Percentiles rank a stretch among this genome's conserved stretches.
These are phyloP conservation scores for Fusarium bulbicola DNA, from an alignment of 2,329 filamentous ascomycete species.

Conservation along the genomic window DNA sequence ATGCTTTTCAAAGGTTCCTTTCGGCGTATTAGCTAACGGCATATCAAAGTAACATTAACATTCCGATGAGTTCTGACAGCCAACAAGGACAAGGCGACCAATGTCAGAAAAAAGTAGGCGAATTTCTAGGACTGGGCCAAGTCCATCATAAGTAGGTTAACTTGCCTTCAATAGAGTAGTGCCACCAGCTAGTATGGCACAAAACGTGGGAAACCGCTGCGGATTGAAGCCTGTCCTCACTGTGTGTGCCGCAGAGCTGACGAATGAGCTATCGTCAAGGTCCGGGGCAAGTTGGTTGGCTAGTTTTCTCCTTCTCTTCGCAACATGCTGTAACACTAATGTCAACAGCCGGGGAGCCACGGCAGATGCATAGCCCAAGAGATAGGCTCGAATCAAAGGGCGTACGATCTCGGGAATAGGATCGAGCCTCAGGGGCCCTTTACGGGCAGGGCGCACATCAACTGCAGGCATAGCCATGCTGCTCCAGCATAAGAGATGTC, in stretches of 20 bases:
- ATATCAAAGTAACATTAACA: neutral
- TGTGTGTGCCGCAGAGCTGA: slow-evolving; percentile 50
- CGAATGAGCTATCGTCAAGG: slow-evolving; percentile 45
- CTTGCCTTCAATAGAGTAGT: slow-evolving; percentile 68
- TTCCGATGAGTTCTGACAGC: neutral
- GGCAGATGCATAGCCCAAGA: slow-evolving; percentile 68
- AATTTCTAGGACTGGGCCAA: neutral
- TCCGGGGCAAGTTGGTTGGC: slow-evolving; percentile 40
- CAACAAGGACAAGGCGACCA: neutral
- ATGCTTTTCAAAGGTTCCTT: slow-evolving; percentile 45
- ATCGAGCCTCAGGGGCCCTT: slow-evolving; percentile 39
- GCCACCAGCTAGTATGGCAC: slow-evolving; percentile 67
- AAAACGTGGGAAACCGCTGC: slow-evolving; percentile 70
- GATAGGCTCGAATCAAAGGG: slow-evolving; percentile 67
- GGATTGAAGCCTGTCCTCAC: slow-evolving; percentile 62
- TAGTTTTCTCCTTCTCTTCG: slow-evolving; percentile 46
- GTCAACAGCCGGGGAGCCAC: slow-evolving; percentile 66
- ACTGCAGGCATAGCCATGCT: slow-evolving; percentile 20
- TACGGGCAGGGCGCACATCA: slow-evolving; percentile 27
- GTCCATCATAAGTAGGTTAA: neutral
- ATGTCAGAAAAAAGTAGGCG: neutral
- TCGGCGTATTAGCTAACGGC: slow-evolving; percentile 19
- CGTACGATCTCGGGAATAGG: slow-evolving; percentile 60
- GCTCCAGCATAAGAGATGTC: slow-evolving; percentile 21
- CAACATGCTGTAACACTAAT: slow-evolving; percentile 61